Conservation (phyloP, 345 rosid genomes). For the Euphorbia lathyris region DNA sequence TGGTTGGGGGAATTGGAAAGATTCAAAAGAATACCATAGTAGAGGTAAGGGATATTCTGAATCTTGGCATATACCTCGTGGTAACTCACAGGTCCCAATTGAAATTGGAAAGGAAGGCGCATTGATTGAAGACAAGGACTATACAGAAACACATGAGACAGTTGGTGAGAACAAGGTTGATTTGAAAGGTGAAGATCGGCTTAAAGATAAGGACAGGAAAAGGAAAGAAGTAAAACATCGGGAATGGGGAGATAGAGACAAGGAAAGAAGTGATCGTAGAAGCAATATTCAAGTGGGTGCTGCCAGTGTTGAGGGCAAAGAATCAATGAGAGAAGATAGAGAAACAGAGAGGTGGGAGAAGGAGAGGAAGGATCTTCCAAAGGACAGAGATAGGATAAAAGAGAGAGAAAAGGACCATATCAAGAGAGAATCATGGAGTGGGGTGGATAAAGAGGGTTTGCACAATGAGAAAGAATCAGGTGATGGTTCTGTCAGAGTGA, state of each 20-base stretch:
- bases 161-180: conserved; percentile 89
- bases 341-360: conserved; percentile 88
- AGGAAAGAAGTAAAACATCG: conserved; percentile 75
- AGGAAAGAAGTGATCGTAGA: conserved; percentile 82
- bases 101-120: conserved; percentile 64
- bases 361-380: conserved; percentile 65
- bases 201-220: conserved; percentile 88
- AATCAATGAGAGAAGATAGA: conserved; percentile 65
- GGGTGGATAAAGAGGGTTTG: conserved; percentile 59
- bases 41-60: conserved; percentile 77
- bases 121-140: conserved; percentile 49
- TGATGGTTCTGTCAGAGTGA: conserved; percentile 57
- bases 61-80: conserved; percentile 61
- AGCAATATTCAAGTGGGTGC: conserved; percentile 49
- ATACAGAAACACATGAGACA: conserved; percentile 60
- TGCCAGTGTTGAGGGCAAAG: conserved; percentile 57
- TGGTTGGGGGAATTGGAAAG: conserved; percentile 74
- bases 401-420: conserved; percentile 68
- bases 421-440: conserved; percentile 68
- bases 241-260: conserved; percentile 92
- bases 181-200: conserved; percentile 73
- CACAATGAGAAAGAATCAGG: conserved; percentile 62
- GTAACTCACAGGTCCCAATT: conserved; percentile 46
- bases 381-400: conserved; percentile 71
- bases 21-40: conserved; percentile 72